These are phyloP conservation scores for Colletotrichum musicola DNA, from an alignment of 2,329 filamentous ascomycete genomes.

Conservation along the genomic window DNA sequence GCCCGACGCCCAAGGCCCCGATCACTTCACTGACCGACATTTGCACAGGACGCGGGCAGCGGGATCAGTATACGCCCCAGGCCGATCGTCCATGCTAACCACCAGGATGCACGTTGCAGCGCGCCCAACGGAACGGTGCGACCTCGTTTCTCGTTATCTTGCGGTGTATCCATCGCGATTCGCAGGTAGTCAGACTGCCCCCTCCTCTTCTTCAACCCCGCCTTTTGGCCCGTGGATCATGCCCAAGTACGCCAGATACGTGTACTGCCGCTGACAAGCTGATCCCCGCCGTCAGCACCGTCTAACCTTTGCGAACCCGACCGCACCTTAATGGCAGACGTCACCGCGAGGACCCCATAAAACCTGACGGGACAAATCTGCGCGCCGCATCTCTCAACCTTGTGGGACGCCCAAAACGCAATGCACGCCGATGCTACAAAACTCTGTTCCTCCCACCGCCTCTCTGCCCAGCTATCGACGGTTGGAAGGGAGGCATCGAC, in stretches of 20 bases:
- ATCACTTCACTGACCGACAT: slow-evolving; percentile 21
- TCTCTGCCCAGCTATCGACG: background rate
- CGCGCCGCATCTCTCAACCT: slow-evolving; percentile 23
- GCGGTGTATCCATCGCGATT: background rate
- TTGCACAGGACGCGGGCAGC: background rate
- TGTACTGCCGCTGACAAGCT: slow-evolving; percentile 22
- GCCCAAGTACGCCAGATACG: slow-evolving; percentile 14
- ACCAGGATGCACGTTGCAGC: slow-evolving; percentile 12
- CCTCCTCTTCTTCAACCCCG: slow-evolving; percentile 5
- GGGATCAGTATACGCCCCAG: background rate
- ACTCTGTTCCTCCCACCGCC: background rate
- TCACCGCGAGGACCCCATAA: slow-evolving; percentile 16
- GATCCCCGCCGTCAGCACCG: slow-evolving; percentile 23
- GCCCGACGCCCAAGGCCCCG: background rate
- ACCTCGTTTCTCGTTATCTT: slow-evolving; percentile 12
- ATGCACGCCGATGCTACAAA: slow-evolving; percentile 17
- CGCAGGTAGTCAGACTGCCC: background rate
- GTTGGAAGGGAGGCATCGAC: background rate
- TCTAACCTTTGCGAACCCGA: slow-evolving; percentile 2
- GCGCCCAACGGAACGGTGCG: background rate
- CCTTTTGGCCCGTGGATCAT: slow-evolving; percentile 12
- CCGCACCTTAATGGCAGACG: background rate
- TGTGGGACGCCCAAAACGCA: slow-evolving; percentile 12
- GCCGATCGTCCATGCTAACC: background rate
- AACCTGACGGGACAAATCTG: slow-evolving; percentile 7